Conservation (phyloP, 2,329 filamentous ascomycete genomes). For the Trichoderma koningiopsis region DNA sequence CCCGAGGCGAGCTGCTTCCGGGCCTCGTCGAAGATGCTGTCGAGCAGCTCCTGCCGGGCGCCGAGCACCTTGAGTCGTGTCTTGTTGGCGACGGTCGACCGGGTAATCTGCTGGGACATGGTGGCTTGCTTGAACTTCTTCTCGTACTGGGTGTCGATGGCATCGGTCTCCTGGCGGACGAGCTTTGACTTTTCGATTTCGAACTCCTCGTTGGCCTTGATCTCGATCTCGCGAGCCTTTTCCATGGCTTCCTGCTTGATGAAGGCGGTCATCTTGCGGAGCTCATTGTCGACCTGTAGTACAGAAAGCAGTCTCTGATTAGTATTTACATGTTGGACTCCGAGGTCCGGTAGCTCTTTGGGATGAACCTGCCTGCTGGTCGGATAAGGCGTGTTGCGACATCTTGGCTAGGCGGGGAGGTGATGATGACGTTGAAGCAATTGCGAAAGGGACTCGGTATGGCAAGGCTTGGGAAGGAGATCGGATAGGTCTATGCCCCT, state of each 20-base stretch:
- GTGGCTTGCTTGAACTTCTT: constrained; percentile 99
- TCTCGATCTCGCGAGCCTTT: constrained; percentile 94
- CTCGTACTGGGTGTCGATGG: constrained; percentile 91
- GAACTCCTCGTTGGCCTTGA: constrained; percentile 99
- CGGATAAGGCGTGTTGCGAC: constrained; percentile 96
- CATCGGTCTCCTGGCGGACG: constrained; percentile 88
- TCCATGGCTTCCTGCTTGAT: constrained; percentile 98
- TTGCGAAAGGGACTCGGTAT: constrained; percentile 3
- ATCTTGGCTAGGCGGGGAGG: constrained; percentile 57
- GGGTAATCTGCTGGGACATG: constrained; percentile 98
- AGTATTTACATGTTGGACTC: constrained; percentile 22
- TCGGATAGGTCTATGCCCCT: not conserved
- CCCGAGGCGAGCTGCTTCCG: constrained; percentile 68
- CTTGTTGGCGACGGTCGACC: constrained; percentile 95
- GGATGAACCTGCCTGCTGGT: constrained; percentile 76
- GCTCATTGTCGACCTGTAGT: constrained; percentile 86
- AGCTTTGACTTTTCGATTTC: constrained; percentile 99
- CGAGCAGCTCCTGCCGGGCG: constrained; percentile 86
- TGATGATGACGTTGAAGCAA: not conserved
- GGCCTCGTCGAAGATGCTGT: constrained; percentile 83
- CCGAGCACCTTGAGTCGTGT: constrained; percentile 85
- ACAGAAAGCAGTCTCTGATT: not conserved
- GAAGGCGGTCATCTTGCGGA: constrained; percentile 99
- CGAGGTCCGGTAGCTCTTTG: not conserved
- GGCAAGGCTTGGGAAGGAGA: not conserved